Conservation (phyloP, 768 basidiomycete genomes). For the Cystoderma amianthinum region DNA sequence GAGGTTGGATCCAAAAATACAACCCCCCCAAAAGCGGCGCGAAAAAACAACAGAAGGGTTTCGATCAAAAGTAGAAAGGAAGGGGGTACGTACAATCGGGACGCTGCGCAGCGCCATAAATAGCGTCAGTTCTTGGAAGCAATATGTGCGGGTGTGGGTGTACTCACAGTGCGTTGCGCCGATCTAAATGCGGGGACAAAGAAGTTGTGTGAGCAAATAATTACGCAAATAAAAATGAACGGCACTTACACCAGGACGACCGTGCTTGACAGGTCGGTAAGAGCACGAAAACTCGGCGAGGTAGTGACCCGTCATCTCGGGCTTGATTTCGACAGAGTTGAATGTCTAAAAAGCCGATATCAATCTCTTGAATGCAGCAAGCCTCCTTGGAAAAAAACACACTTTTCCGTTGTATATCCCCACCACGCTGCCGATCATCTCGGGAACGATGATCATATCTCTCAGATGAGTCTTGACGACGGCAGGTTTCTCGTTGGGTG, state of each 20-base stretch:
- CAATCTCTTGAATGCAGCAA: background rate
- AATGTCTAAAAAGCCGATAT: constrained; percentile 48
- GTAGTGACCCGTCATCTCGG: constrained; percentile 99
- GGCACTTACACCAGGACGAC: constrained; percentile 90
- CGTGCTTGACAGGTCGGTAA: constrained; percentile 98
- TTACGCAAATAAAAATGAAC: constrained; percentile 1
- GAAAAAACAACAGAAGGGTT: no score
- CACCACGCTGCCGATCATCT: constrained; percentile 98
- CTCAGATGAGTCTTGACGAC: constrained; percentile 99
- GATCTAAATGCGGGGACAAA: constrained; percentile 39
- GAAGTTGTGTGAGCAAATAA: constrained; percentile 5
- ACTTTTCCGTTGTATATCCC: constrained; percentile 99
- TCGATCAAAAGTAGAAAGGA: background rate
- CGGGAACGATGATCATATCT: constrained; percentile 99
- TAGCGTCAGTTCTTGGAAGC: no score
- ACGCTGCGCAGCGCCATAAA: constrained; percentile 34
- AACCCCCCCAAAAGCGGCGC: no score
- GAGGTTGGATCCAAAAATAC: no score
- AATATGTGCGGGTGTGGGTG: no score
- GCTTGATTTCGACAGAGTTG: constrained; percentile 98
- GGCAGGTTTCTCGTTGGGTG: constrained; percentile 96
- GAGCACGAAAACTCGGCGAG: constrained; percentile 96
- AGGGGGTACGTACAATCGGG: constrained; percentile 55
- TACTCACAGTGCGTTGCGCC: constrained; percentile 89
- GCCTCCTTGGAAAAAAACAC: constrained; percentile 11